Conservation (phyloP, 345 rosid genomes). For the Lagerstroemia speciosa region DNA sequence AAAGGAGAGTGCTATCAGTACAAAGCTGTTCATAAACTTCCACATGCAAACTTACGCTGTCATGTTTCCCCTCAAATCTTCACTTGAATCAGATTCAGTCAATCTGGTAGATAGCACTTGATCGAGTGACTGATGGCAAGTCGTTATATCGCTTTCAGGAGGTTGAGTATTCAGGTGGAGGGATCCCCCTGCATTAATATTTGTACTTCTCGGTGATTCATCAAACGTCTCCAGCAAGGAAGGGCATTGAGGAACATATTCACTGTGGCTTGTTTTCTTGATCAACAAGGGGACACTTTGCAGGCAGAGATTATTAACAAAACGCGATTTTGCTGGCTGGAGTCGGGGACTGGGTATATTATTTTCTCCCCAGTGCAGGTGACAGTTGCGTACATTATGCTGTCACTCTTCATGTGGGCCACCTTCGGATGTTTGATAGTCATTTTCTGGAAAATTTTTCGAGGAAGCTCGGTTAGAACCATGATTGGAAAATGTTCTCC, state of each 20-base stretch:
- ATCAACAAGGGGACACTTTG: not conserved
- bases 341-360: not conserved
- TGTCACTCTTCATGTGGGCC: not conserved
- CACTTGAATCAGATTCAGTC: not conserved
- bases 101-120: not conserved
- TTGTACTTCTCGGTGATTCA: not conserved
- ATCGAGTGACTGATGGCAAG: not conserved
- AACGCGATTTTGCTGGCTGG: not conserved
- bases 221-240: not conserved
- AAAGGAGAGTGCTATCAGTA: not conserved
- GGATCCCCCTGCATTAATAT: constrained; percentile 37
- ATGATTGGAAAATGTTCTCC: not conserved
- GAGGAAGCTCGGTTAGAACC: not conserved
- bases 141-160: constrained; percentile 42
- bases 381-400: not conserved
- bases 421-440: not conserved
- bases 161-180: constrained; percentile 94
- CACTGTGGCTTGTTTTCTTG: not conserved
- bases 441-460: not conserved
- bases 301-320: not conserved
- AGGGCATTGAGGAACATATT: not conserved
- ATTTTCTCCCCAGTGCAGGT: not conserved
- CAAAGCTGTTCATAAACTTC: not conserved
- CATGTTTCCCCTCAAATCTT: not conserved
- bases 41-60: not conserved